These are phyloP conservation scores for Monosporascus sp. DNA, from an alignment of 2,329 filamentous ascomycete genomes.

Conservation along the genomic window DNA sequence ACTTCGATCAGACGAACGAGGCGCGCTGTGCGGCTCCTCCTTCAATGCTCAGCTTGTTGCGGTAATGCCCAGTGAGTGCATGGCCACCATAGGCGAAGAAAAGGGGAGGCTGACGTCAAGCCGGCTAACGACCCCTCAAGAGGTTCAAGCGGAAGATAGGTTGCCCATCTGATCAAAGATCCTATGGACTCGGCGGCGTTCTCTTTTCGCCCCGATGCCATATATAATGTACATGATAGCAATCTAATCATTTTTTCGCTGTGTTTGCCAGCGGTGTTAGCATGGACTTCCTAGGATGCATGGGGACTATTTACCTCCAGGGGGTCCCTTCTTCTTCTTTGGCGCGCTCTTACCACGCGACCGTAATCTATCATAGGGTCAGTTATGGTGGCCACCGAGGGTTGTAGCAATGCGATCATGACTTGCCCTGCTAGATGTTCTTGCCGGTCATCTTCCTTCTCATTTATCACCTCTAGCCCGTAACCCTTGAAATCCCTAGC, in stretches of 20 bases:
- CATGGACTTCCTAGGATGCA: no score
- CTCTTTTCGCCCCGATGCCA: constrained; percentile 1
- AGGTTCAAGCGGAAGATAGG: no score
- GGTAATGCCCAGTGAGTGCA: no score
- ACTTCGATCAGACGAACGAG: background rate
- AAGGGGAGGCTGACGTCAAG: no score
- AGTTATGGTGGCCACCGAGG: constrained; percentile 18
- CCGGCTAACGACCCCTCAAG: no score
- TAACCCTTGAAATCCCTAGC: constrained; percentile 69
- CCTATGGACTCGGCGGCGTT: background rate
- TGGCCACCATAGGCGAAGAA: no score
- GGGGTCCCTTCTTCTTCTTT: constrained; percentile 71
- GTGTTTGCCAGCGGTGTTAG: background rate
- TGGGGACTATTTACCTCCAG: constrained; percentile 11
- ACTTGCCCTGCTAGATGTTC: constrained; percentile 65
- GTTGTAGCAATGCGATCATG: constrained; percentile 1
- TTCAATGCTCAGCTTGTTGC: background rate
- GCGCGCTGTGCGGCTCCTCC: background rate
- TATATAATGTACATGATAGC: background rate
- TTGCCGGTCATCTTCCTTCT: constrained; percentile 72
- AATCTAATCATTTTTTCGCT: background rate
- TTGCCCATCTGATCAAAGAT: background rate
- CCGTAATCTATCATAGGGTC: constrained; percentile 53
- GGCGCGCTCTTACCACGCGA: constrained; percentile 80
- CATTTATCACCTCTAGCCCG: constrained; percentile 64